Evolutionary conservation across 345 rosid species (phyloP).

Genomic region (Boechera stricta): DNA sequence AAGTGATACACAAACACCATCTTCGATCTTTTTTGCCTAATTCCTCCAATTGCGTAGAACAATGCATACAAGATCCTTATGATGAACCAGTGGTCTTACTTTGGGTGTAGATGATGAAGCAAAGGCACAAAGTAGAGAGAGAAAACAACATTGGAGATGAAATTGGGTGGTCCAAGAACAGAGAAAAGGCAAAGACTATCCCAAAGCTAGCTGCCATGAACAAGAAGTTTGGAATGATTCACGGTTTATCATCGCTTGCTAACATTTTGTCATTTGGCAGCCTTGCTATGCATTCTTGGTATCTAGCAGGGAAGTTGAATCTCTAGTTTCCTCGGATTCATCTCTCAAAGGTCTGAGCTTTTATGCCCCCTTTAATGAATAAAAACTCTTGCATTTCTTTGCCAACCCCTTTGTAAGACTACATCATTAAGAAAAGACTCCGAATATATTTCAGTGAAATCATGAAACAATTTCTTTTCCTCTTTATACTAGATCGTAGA

Average conservation of each 20-base stretch:
- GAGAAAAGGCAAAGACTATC: conserved; percentile 72
- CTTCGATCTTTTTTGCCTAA: not conserved
- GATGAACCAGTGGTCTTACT: not conserved
- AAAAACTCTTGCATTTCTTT: conserved; percentile 13
- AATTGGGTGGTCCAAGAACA: conserved; percentile 89
- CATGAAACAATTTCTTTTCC: not conserved
- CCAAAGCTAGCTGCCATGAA: conserved; percentile 97
- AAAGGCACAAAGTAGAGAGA: conserved; percentile 95
- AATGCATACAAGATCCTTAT: not conserved
- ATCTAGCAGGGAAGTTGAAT: conserved; percentile 85
- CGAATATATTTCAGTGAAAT: not conserved
- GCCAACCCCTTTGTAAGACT: conserved; percentile 17
- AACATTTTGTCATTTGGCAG: conserved; percentile 91
- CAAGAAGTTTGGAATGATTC: conserved; percentile 99
- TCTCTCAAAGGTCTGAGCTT: conserved; percentile 32
- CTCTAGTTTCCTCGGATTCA: conserved; percentile 49
- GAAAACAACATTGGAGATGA: conserved; percentile 80
- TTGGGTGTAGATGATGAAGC: conserved; percentile 85
- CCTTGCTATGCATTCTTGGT: conserved; percentile 98
- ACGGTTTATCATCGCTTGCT: conserved; percentile 93
- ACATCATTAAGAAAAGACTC: not conserved
- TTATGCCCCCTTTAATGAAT: conserved; percentile 10
- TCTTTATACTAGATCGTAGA: not conserved
- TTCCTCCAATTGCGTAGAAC: not conserved
- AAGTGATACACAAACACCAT: not conserved